phyloP scores from a whole-genome alignment of 1,139 yeast species.

The Taphrina wiesneri region DNA sequence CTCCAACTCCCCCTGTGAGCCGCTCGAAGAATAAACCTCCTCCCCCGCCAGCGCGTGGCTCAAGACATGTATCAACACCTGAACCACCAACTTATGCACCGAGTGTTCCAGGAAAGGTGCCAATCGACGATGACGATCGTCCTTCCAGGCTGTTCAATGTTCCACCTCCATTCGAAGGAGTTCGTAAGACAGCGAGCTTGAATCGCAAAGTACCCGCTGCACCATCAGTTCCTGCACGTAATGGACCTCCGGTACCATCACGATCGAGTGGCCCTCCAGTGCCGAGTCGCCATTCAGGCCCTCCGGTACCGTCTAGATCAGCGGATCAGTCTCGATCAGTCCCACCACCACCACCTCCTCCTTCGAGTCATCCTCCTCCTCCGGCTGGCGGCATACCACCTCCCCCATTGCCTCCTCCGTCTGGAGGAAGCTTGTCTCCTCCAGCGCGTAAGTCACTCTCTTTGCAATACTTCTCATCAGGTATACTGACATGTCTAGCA shows the following conservation, averaged over 20 bases:
- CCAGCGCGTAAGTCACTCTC: conserved; percentile 6
- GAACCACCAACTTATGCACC: conserved; percentile 35
- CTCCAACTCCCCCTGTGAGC: conserved; percentile 38
- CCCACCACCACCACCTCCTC: conserved; percentile 33
- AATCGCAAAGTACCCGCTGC: conserved; percentile 42
- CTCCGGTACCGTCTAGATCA: conserved; percentile 36
- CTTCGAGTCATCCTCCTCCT: conserved; percentile 34
- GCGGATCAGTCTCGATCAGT: conserved; percentile 32
- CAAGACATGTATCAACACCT: conserved; percentile 35
- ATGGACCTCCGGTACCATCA: conserved; percentile 39
- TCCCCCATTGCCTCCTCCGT: conserved; percentile 43
- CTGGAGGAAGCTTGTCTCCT: not conserved
- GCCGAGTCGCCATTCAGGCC: conserved; percentile 48
- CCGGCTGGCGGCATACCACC: conserved; percentile 38
- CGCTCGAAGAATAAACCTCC: conserved; percentile 36
- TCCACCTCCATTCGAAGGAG: conserved; percentile 39
- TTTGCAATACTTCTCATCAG: not conserved
- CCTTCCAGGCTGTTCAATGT: conserved; percentile 37
- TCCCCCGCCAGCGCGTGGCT: conserved; percentile 36
- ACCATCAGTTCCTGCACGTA: conserved; percentile 40
- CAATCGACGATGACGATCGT: conserved; percentile 4
- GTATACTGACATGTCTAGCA: not conserved
- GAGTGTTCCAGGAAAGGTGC: conserved; percentile 26
- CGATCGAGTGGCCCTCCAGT: conserved; percentile 44
- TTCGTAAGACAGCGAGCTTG: conserved; percentile 25